Conservation (phyloP, 768 basidiomycete species). For the Asterophora lycoperdoides region DNA sequence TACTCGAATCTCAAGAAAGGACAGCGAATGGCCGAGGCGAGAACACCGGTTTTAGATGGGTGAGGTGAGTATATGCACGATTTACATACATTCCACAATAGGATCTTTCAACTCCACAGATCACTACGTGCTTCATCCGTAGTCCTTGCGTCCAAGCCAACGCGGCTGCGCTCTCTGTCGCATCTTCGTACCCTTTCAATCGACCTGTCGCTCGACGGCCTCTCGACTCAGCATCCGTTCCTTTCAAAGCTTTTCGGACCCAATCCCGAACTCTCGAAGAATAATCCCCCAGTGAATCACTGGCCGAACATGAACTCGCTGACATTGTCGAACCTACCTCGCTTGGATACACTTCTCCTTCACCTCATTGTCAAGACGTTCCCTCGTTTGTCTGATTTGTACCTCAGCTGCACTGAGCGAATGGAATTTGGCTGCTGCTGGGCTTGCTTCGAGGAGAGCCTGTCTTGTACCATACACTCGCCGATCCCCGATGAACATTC, state of each 20-base stretch:
- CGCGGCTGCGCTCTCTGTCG: constrained; percentile 27
- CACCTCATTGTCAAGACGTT: constrained; percentile 42
- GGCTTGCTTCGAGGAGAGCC: constrained; percentile 60
- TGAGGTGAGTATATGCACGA: constrained; percentile 38
- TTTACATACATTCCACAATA: constrained; percentile 6
- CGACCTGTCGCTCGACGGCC: constrained; percentile 39
- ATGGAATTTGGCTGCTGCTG: constrained; percentile 58
- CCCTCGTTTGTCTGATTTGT: constrained; percentile 41
- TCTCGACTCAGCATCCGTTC: constrained; percentile 40
- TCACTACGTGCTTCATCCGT: constrained; percentile 29
- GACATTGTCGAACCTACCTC: constrained; percentile 50
- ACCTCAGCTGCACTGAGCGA: constrained; percentile 57
- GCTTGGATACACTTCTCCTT: constrained; percentile 49
- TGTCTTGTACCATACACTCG: constrained; percentile 52
- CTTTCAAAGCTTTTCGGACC: constrained; percentile 31
- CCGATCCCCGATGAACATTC: constrained; percentile 53
- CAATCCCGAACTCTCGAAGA: constrained; percentile 11
- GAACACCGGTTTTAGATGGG: constrained; percentile 26
- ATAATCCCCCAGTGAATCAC: constrained; percentile 17
- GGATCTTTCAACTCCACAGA: constrained; percentile 15
- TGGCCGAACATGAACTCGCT: constrained; percentile 41
- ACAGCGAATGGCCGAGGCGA: not conserved
- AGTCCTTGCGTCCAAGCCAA: constrained; percentile 23
- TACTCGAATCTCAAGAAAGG: constrained; percentile 23
- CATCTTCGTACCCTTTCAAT: constrained; percentile 37